A percentile compares a stretch with the other conserved stretches of the same genome.
Conservation (phyloP, 164 flowering plant species). For the Taxillus chinensis region DNA sequence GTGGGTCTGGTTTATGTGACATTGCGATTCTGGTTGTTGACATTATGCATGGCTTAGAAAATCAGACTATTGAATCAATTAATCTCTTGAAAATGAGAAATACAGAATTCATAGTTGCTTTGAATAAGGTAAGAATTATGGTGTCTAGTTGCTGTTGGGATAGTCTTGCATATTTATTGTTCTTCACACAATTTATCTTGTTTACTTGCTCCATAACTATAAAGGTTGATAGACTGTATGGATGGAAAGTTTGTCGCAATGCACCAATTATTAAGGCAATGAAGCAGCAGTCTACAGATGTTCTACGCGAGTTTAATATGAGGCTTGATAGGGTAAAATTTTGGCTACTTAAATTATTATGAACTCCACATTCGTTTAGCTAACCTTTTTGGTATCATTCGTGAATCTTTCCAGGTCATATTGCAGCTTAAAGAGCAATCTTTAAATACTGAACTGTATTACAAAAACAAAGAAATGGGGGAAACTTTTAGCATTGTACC, state of each 20-base stretch:
- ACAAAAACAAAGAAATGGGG: conserved; percentile 87
- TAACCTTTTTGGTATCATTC: conserved; percentile 1
- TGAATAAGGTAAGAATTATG: conserved; percentile 66
- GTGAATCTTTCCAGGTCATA: conserved; percentile 36
- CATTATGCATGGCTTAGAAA: conserved; percentile 98
- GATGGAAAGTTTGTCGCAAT: conserved; percentile 77
- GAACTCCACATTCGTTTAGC: background rate
- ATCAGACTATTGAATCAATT: conserved; percentile 92
- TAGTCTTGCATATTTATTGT: background rate
- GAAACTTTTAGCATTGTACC: conserved; percentile 90
- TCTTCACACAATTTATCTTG: background rate
- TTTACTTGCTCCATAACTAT: conserved; percentile 6
- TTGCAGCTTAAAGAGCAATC: conserved; percentile 90
- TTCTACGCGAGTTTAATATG: conserved; percentile 64
- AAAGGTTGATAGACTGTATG: conserved; percentile 92
- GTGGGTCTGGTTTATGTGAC: conserved; percentile 96
- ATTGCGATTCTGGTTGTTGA: conserved; percentile 96
- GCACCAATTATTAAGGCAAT: conserved; percentile 72
- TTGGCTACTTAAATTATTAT: background rate
- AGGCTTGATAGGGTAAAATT: conserved; percentile 53
- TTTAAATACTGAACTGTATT: conserved; percentile 80
- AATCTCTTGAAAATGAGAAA: conserved; percentile 92
- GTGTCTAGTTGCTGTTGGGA: background rate
- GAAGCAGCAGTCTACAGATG: conserved; percentile 84
- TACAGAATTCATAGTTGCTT: conserved; percentile 88